A percentile compares a stretch with the other conserved stretches of the same genome.
phyloP scores from a whole-genome alignment of 2,329 filamentous ascomycete genomes.

The Allantophomopsis lycopodina region DNA sequence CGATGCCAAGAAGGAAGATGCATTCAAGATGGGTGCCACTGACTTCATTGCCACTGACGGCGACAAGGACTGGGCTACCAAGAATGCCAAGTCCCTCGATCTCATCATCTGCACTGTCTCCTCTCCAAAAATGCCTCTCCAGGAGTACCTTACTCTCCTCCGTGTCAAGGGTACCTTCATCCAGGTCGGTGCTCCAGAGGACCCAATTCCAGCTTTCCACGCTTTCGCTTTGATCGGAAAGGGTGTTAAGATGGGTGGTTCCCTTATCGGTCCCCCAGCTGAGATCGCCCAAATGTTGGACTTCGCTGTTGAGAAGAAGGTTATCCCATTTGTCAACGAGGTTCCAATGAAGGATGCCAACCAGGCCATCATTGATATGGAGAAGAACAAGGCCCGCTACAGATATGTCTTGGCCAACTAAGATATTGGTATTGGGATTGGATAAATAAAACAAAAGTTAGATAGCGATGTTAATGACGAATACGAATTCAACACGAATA shows the following conservation, averaged over 20 bases:
- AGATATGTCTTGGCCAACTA: conserved; percentile 33
- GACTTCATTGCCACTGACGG: conserved; percentile 37
- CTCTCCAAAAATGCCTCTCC: conserved; percentile 44
- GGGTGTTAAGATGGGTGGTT: conserved; percentile 31
- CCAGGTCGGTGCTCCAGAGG: conserved; percentile 54
- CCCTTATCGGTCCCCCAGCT: conserved; percentile 21
- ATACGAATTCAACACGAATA: too few relatives aligned
- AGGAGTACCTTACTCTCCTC: conserved; percentile 46
- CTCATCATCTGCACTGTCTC: conserved; percentile 46
- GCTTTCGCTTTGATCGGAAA: conserved; percentile 44
- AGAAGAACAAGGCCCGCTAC: conserved; percentile 37
- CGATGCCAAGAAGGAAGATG: conserved; percentile 42
- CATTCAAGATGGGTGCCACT: conserved; percentile 46
- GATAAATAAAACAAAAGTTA: not conserved
- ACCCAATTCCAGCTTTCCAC: conserved; percentile 34
- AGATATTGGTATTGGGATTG: conserved; percentile 4
- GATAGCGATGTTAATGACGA: not conserved
- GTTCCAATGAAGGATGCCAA: conserved; percentile 44
- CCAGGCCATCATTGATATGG: conserved; percentile 40
- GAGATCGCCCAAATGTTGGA: conserved; percentile 49
- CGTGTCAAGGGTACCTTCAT: conserved; percentile 45
- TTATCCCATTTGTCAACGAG: conserved; percentile 42
- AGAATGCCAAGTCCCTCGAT: conserved; percentile 36
- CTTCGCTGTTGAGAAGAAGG: conserved; percentile 41
- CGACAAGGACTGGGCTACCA: conserved; percentile 42